Evolutionary conservation across 2,329 filamentous ascomycete genomes (phyloP), one percentile per base, ranked within the genome.

Genomic region (Cladophialophora exuberans): DNA sequence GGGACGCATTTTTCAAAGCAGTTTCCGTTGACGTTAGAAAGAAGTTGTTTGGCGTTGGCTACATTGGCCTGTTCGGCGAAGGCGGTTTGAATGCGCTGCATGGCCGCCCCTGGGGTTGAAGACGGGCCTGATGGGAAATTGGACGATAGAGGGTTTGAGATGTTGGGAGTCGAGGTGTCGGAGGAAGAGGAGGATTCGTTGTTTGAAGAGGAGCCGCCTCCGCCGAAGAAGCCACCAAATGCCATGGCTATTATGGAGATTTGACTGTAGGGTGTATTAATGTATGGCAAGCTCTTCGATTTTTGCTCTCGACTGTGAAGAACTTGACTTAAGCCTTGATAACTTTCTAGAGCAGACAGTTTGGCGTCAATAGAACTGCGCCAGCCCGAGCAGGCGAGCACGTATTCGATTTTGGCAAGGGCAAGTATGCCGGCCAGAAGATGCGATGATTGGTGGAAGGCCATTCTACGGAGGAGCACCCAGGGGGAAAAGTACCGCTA

Each of bases 1-100:
- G 87, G 79, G 13, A 92, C 76, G 72, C 89, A 93, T 70, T 84
- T 85, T 42, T 89, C 83, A 76, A 90, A 93, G 78, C 89, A 93
- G 73, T 87, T 85, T 66, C 88, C 82, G 73, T 91, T 89, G 72
- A 92, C 81, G 83, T 89, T 90, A 86, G 90, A 57, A 41, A 92
- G 88, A 65, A 92, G 77, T 62, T 80, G 77, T 61, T 83, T 81
- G 41, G 86, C 87, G 66, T 91, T 91, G 66, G 76, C 79, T 64
- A 88, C 76, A 71, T 84, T 85, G 61, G 80, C 71, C 69, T 87
- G 83, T 72, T 82, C 79, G 69, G 87, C 82, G 55, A 89, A 66
- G 48, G 80, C 70, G 76, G 79, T 73, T 80, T 76, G 76, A 61
- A 73, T 64, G 64, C 65, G 46, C 62, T 69, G 49, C 9, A 57